Evolutionary conservation across 768 basidiomycete genomes (phyloP).

Genomic region (Russula griseocarnosa): DNA sequence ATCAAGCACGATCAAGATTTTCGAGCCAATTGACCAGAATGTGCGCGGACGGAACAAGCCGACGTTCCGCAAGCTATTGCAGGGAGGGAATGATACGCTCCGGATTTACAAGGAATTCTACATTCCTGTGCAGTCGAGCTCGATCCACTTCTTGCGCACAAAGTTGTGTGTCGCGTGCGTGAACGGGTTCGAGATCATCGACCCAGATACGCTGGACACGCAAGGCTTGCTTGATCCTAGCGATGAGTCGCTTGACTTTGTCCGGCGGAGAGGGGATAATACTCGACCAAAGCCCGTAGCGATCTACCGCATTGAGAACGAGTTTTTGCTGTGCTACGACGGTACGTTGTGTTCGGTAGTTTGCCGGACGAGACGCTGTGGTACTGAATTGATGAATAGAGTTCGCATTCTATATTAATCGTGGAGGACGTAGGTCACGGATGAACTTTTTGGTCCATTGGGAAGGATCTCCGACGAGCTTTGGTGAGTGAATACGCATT

Average conservation of each 20-base stretch:
- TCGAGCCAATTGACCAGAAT: constrained; percentile 93
- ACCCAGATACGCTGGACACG: constrained; percentile 94
- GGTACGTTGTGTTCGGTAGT: constrained; percentile 48
- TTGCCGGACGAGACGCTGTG: not conserved
- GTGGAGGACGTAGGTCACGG: constrained; percentile 86
- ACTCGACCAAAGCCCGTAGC: constrained; percentile 90
- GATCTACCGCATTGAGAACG: constrained; percentile 94
- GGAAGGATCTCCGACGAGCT: constrained; percentile 92
- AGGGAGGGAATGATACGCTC: constrained; percentile 92
- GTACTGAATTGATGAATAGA: constrained; percentile 45
- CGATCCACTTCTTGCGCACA: constrained; percentile 96
- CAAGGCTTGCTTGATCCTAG: constrained; percentile 92
- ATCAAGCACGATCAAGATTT: constrained; percentile 94
- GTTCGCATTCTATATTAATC: constrained; percentile 98
- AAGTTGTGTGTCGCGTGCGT: constrained; percentile 96
- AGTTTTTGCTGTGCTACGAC: constrained; percentile 96
- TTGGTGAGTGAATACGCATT: constrained; percentile 59
- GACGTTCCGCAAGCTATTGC: constrained; percentile 91
- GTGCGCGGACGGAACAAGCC: constrained; percentile 75
- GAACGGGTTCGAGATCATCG: constrained; percentile 97
- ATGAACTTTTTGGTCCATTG: constrained; percentile 94
- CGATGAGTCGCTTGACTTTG: constrained; percentile 89
- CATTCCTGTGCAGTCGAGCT: constrained; percentile 94
- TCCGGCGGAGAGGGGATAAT: constrained; percentile 76
- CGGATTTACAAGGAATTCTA: constrained; percentile 98